These are phyloP conservation scores for Claviceps cyperi DNA, from an alignment of 2,329 filamentous ascomycete genomes.

Conservation along the genomic window DNA sequence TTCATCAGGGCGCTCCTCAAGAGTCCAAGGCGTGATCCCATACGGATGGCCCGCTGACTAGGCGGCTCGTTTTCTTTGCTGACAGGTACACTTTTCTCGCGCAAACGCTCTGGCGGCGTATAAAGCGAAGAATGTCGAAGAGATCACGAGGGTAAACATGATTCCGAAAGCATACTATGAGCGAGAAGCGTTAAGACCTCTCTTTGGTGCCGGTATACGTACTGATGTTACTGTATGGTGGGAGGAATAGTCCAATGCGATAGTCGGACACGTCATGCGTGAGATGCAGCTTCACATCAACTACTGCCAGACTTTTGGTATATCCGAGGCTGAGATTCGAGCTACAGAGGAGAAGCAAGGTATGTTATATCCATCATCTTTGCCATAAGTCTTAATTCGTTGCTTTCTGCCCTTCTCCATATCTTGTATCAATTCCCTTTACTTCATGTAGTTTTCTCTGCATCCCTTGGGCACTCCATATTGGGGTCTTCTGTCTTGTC, in stretches of 20 bases:
- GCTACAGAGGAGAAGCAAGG: conserved; percentile 60
- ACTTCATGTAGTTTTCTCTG: neutral
- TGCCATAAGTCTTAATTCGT: neutral
- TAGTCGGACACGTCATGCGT: conserved; percentile 60
- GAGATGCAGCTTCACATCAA: conserved; percentile 71
- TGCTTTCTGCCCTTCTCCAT: neutral
- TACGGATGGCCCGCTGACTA: neutral
- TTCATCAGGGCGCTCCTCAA: neutral
- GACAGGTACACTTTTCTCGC: conserved; percentile 68
- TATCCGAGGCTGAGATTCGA: conserved; percentile 60
- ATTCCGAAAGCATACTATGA: neutral
- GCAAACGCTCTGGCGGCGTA: conserved; percentile 77
- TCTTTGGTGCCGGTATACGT: too few relatives aligned
- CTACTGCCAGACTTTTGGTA: conserved; percentile 71
- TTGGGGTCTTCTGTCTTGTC: neutral
- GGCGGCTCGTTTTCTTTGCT: neutral
- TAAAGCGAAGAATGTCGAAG: conserved; percentile 60
- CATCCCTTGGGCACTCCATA: neutral
- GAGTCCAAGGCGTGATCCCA: too few relatives aligned
- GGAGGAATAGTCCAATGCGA: conserved; percentile 25
- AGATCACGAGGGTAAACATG: conserved; percentile 48
- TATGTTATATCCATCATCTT: neutral
- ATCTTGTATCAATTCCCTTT: neutral
- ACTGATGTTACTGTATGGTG: neutral
- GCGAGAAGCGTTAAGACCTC: neutral